Conservation (phyloP, 495 filamentous ascomycete species). For the Aspergillus kassunensis region DNA sequence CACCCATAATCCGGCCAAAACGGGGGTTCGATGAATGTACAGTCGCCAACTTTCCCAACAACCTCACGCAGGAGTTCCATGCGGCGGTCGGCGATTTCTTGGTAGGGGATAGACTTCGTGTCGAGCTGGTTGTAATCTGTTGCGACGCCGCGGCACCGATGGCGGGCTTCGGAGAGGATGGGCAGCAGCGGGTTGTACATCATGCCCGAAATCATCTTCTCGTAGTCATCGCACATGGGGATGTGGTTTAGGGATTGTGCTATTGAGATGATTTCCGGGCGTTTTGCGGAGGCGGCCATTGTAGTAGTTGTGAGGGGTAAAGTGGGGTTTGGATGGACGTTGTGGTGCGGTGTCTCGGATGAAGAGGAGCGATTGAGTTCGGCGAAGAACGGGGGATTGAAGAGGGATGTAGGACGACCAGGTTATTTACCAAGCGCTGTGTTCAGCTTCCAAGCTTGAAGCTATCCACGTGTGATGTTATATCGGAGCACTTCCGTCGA, state of each 20-base stretch:
- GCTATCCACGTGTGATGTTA: too few species aligned
- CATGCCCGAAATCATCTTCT: slow-evolving; percentile 51
- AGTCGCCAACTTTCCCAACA: slow-evolving; percentile 41
- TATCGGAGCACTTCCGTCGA: too few species aligned
- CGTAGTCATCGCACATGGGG: slow-evolving; percentile 40
- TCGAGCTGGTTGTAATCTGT: slow-evolving; percentile 48
- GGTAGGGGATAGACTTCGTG: slow-evolving; percentile 34
- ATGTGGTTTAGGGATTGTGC: slow-evolving; percentile 37
- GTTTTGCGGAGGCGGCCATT: slow-evolving; percentile 37
- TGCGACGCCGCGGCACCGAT: slow-evolving; percentile 39
- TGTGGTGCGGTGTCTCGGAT: too few species aligned
- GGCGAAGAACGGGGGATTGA: too few species aligned
- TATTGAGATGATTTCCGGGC: slow-evolving; percentile 40
- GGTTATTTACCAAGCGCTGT: too few species aligned
- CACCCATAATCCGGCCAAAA: slow-evolving; percentile 54
- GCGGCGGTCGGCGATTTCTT: slow-evolving; percentile 30
- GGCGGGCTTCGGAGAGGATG: slow-evolving; percentile 38
- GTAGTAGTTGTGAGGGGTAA: not conserved
- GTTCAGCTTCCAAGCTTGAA: too few species aligned
- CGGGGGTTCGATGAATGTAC: slow-evolving; percentile 48
- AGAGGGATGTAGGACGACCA: too few species aligned
- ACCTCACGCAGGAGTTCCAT: slow-evolving; percentile 36
- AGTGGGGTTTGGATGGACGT: too few species aligned
- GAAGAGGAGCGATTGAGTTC: slow-evolving; percentile 53
- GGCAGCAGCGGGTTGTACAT: slow-evolving; percentile 45